Evolutionary conservation across 2,329 filamentous ascomycete genomes (phyloP).

Genomic region (Shiraia sp.): DNA sequence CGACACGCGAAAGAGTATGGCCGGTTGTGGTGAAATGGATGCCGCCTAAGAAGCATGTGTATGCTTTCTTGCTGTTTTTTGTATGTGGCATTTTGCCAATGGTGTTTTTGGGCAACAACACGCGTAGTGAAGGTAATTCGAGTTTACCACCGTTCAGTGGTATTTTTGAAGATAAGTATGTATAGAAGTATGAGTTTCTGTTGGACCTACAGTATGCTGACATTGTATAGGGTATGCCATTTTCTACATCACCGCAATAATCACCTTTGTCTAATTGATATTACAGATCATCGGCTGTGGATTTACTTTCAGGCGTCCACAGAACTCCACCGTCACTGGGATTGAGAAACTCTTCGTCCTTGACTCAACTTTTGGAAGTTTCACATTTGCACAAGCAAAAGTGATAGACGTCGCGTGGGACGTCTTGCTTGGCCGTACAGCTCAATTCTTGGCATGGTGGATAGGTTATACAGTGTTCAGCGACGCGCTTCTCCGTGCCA

Average conservation of each 20-base stretch:
- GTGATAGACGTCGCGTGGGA: slow-evolving; percentile 44
- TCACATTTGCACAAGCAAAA: slow-evolving; percentile 39
- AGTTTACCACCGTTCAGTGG: slow-evolving; percentile 6
- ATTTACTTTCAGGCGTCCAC: slow-evolving; percentile 5
- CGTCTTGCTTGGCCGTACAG: slow-evolving; percentile 37
- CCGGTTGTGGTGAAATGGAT: too few relatives aligned
- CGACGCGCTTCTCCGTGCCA: slow-evolving; percentile 36
- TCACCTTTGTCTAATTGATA: too few relatives aligned
- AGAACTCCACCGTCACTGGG: slow-evolving; percentile 21
- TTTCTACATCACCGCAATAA: too few relatives aligned
- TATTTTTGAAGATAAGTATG: slow-evolving; percentile 20
- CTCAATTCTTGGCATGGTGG: slow-evolving; percentile 35
- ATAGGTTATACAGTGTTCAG: slow-evolving; percentile 39
- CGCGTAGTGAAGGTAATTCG: neutral
- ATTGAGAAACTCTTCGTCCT: slow-evolving; percentile 35
- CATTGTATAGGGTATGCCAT: too few relatives aligned
- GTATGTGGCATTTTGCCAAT: slow-evolving; percentile 12
- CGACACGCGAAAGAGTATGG: too few relatives aligned
- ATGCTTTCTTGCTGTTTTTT: slow-evolving; percentile 13
- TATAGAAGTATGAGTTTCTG: too few relatives aligned
- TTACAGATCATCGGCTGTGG: slow-evolving; percentile 17
- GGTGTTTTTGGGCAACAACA: slow-evolving; percentile 9
- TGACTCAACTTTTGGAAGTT: slow-evolving; percentile 26
- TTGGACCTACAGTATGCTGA: too few relatives aligned
- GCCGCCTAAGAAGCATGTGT: slow-evolving; percentile 17